Percentiles rank a stretch among this genome's conserved stretches.
These are phyloP conservation scores for Lepiota venenata DNA, from an alignment of 768 basidiomycete species.

Conservation along the genomic window DNA sequence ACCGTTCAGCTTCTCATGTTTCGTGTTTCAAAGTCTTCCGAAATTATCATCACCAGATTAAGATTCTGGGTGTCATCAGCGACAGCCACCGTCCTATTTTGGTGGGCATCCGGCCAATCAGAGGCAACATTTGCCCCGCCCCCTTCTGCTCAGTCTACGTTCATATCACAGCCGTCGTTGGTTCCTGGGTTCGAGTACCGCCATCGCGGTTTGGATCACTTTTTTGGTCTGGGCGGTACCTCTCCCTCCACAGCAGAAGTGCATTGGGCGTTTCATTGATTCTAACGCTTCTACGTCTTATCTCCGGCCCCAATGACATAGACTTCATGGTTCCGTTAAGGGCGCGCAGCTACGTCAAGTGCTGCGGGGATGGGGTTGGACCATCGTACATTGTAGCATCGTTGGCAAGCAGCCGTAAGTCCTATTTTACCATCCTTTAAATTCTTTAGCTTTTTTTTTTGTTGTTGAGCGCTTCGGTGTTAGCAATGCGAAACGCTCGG, in stretches of 20 bases:
- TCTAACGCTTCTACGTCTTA: neutral
- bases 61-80: neutral
- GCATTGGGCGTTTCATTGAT: neutral
- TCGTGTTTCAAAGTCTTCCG: slow-evolving; percentile 7
- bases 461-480: too few species aligned
- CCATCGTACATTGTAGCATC: too few species aligned
- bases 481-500: neutral
- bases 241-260: neutral
- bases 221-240: neutral
- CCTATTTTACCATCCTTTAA: neutral
- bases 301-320: neutral
- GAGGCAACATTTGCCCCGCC: neutral
- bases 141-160: neutral
- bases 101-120: neutral
- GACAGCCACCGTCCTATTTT: slow-evolving; percentile 2
- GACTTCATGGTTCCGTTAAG: neutral
- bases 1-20: slow-evolving; percentile 5
- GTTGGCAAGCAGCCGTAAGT: neutral
- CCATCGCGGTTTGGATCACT: neutral
- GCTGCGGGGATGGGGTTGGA: neutral
- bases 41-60: neutral
- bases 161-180: neutral
- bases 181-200: slow-evolving; percentile 4
- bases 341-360: neutral
- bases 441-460: neutral